A percentile compares a stretch with the other conserved stretches of the same genome.
These are phyloP conservation scores for Triticum timopheevii DNA, from an alignment of 176 grass and related monocot genomes.

Conservation along the genomic window DNA sequence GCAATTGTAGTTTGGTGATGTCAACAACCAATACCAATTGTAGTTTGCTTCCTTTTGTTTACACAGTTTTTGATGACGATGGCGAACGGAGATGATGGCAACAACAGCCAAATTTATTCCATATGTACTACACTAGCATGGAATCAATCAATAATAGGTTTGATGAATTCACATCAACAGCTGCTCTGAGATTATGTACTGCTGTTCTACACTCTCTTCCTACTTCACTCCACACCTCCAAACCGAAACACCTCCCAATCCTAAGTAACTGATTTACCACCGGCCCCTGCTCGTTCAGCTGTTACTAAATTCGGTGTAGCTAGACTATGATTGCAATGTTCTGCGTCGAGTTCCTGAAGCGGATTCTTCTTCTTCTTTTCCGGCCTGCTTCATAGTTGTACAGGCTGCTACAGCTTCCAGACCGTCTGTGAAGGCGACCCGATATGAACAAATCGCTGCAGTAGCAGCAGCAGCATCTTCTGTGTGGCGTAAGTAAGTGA, in stretches of 20 bases:
- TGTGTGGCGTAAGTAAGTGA: neutral
- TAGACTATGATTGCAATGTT: constrained; percentile 1
- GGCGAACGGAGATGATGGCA: neutral
- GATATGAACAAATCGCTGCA: neutral
- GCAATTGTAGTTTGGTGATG: neutral
- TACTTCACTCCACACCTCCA: neutral
- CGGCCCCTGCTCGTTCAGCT: neutral
- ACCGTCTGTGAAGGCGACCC: neutral
- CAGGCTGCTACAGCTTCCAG: neutral
- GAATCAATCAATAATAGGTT: constrained; percentile 13
- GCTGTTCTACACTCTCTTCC: neutral
- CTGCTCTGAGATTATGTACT: constrained; percentile 5
- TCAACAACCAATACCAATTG: neutral
- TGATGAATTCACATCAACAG: neutral
- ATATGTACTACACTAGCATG: neutral
- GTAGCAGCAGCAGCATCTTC: neutral
- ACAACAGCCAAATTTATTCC: neutral
- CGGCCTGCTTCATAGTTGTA: neutral
- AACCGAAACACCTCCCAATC: neutral
- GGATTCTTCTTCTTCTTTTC: neutral
- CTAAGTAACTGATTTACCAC: neutral
- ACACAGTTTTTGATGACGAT: neutral
- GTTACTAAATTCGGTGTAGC: neutral
- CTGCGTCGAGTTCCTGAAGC: neutral
- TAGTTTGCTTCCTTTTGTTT: neutral